These are phyloP conservation scores for Castanospermum australe DNA, from an alignment of 306 rosid genomes.

Conservation along the genomic window DNA sequence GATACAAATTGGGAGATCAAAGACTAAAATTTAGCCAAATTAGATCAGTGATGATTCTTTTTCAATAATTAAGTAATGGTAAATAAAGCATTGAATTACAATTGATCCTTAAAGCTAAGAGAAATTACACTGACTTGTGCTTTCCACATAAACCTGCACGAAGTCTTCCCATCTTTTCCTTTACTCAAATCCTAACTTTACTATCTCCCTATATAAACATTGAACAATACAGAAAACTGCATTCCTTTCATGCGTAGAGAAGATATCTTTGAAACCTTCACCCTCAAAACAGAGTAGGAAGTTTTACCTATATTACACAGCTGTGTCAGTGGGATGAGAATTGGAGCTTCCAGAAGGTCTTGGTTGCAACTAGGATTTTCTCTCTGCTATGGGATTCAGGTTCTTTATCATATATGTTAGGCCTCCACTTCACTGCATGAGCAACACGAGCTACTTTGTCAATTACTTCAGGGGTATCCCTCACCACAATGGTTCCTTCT, in stretches of 20 bases:
- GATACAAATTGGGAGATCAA: not conserved
- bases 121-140: conserved; percentile 33
- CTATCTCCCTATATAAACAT: conserved; percentile 40
- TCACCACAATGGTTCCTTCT: conserved; percentile 76
- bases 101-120: conserved; percentile 18
- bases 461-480: conserved; percentile 78
- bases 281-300: conserved; percentile 18
- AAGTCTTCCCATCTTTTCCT: conserved; percentile 30
- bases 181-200: conserved; percentile 40
- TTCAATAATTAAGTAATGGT: conserved; percentile 9
- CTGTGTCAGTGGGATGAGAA: conserved; percentile 49
- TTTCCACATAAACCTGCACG: conserved; percentile 34
- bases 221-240: conserved; percentile 42
- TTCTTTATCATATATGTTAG: conserved; percentile 67
- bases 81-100: conserved; percentile 31
- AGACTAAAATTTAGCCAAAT: not conserved
- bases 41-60: not conserved
- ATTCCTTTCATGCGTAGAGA: conserved; percentile 42
- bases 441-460: conserved; percentile 77
- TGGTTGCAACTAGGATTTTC: conserved; percentile 74
- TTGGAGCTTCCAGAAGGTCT: conserved; percentile 68
- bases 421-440: conserved; percentile 68
- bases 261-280: conserved; percentile 32
- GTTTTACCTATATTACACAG: conserved; percentile 41
- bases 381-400: conserved; percentile 77